phyloP scores from a whole-genome alignment of 768 basidiomycete species.

The Cyclocybe cylindracea region DNA sequence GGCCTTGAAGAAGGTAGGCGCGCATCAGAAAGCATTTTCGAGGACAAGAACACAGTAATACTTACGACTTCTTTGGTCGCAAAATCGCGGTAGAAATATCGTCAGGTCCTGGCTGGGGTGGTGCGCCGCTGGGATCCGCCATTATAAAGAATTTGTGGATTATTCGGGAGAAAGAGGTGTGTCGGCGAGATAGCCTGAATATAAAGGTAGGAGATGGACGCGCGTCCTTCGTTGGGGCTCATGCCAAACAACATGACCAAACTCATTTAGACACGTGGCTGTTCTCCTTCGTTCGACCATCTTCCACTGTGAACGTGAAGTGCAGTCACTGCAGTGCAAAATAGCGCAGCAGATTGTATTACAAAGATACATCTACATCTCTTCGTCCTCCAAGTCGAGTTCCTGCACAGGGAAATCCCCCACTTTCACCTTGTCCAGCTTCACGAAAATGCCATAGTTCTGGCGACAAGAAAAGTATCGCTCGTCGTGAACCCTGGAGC shows the following conservation, averaged over 20 bases:
- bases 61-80: conserved; percentile 96
- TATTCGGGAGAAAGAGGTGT: conserved; percentile 19
- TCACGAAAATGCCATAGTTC: conserved; percentile 84
- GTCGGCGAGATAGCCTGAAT: conserved; percentile 26
- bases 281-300: conserved; percentile 32
- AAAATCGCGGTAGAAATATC: conserved; percentile 95
- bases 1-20: conserved; percentile 54
- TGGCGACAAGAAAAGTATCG: conserved; percentile 82
- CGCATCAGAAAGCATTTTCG: conserved; percentile 17
- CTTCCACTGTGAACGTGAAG: conserved; percentile 23
- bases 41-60: conserved; percentile 17
- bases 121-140: conserved; percentile 85
- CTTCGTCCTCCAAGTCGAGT: conserved; percentile 70
- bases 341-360: background rate
- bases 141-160: conserved; percentile 28
- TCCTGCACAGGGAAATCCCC: conserved; percentile 91
- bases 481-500: conserved; percentile 73
- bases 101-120: conserved; percentile 83
- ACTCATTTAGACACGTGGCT: conserved; percentile 32
- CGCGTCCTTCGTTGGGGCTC: conserved; percentile 34
- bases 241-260: conserved; percentile 31
- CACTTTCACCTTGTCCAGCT: conserved; percentile 75
- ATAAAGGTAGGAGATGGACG: conserved; percentile 34
- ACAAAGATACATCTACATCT: conserved; percentile 48
- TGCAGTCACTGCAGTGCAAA: background rate